phyloP scores from a whole-genome alignment of 345 rosid species.

The Nephelium lappaceum region DNA sequence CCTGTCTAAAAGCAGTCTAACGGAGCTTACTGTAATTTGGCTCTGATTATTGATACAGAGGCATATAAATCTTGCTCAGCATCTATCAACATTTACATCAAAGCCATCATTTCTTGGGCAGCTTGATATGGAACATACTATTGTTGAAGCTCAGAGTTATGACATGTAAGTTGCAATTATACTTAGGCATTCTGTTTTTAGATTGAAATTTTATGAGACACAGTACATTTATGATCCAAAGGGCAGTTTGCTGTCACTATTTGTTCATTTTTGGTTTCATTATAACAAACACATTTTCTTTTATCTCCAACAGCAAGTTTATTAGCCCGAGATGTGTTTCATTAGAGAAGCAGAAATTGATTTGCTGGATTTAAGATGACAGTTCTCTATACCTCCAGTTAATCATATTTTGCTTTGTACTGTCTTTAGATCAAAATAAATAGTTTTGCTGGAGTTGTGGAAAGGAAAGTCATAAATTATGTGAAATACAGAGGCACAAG shows the following conservation, averaged over 20 bases:
- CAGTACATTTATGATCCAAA: neutral
- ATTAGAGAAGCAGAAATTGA: neutral
- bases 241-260: neutral
- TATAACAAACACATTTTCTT: neutral
- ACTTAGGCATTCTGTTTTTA: conserved; percentile 12
- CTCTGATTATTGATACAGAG: conserved; percentile 58
- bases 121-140: conserved; percentile 98
- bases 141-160: conserved; percentile 88
- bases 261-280: neutral
- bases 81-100: conserved; percentile 84
- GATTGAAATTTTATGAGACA: neutral
- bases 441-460: neutral
- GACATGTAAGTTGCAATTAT: conserved; percentile 68
- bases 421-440: neutral
- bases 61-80: conserved; percentile 98
- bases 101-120: conserved; percentile 88
- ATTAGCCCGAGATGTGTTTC: neutral
- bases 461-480: neutral
- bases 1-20: neutral
- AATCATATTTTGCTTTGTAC: neutral
- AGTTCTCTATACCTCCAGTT: neutral
- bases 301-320: neutral
- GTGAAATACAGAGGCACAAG: neutral
- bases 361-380: neutral
- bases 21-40: conserved; percentile 16